A percentile compares a stretch with the other conserved stretches of the same genome.
These are phyloP conservation scores for Neoboletus subvelutipes DNA, from an alignment of 768 basidiomycete species.

Conservation along the genomic window DNA sequence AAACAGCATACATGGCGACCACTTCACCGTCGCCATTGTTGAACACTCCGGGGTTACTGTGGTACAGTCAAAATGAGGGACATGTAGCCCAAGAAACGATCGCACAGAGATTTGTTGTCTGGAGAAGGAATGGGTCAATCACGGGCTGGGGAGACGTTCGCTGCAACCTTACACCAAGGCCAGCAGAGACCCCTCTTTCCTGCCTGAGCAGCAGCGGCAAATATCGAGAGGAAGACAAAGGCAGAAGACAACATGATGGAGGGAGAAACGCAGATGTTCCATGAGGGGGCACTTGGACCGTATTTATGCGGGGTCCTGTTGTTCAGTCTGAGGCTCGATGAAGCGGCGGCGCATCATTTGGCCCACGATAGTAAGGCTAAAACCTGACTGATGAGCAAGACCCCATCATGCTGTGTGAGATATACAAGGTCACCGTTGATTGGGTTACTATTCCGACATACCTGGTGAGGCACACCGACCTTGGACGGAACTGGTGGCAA, in stretches of 20 bases:
- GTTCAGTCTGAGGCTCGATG: not conserved
- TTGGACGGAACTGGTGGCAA: constrained; percentile 1
- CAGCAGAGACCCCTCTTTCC: constrained; percentile 40
- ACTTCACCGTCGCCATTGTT: constrained; percentile 37
- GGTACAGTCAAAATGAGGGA: constrained; percentile 1
- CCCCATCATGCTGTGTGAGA: not conserved
- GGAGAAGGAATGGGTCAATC: constrained; percentile 1
- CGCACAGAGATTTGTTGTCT: constrained; percentile 35
- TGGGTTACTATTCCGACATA: not conserved
- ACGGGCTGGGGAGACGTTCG: not conserved
- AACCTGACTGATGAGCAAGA: not conserved
- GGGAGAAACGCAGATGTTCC: not conserved
- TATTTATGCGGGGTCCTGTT: constrained; percentile 12
- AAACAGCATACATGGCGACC: constrained; percentile 30
- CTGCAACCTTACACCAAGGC: constrained; percentile 32
- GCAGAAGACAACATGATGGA: constrained; percentile 19
- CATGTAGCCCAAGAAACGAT: not conserved
- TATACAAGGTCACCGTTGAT: not conserved
- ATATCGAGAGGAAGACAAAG: constrained; percentile 20
- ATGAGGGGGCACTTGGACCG: not conserved
- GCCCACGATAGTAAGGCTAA: not conserved
- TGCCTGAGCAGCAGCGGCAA: constrained; percentile 25
- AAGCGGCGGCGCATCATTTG: not conserved
- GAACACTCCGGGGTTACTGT: constrained; percentile 30
- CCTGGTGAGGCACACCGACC: not conserved